These are phyloP conservation scores for Cladosporium cucumerinum DNA, from an alignment of 2,329 filamentous ascomycete species.

Conservation along the genomic window DNA sequence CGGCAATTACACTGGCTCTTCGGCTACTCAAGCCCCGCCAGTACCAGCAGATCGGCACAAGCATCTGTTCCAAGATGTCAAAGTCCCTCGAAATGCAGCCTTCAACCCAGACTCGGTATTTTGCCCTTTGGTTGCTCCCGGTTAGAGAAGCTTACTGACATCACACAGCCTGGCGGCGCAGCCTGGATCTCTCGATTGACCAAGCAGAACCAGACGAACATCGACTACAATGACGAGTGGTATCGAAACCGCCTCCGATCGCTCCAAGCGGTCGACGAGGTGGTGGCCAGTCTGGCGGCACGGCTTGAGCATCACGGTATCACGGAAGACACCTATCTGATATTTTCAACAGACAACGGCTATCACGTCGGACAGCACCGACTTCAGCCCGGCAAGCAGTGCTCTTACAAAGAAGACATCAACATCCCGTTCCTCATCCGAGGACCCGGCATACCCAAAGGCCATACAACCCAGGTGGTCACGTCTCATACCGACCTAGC, in stretches of 20 bases:
- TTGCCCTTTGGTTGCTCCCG: background rate
- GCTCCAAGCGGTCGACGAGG: conserved; percentile 54
- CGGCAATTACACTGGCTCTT: conserved; percentile 9
- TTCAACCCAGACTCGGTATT: conserved; percentile 57
- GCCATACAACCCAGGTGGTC: conserved; percentile 30
- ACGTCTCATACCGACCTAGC: conserved; percentile 39
- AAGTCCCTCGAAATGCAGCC: conserved; percentile 59
- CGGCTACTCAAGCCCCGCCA: conserved; percentile 1
- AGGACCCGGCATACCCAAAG: conserved; percentile 35
- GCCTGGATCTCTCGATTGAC: conserved; percentile 47
- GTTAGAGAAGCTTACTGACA: background rate
- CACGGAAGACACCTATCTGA: conserved; percentile 47
- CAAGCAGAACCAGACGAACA: conserved; percentile 44
- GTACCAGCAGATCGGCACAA: conserved; percentile 42
- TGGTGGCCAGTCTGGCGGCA: conserved; percentile 46
- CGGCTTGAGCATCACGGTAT: conserved; percentile 42
- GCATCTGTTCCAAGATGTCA: conserved; percentile 58
- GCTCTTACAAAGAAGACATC: conserved; percentile 39
- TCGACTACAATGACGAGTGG: conserved; percentile 54
- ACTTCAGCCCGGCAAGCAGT: conserved; percentile 38
- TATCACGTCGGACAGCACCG: conserved; percentile 40
- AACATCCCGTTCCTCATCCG: conserved; percentile 38
- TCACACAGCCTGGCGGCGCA: conserved; percentile 38
- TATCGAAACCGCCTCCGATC: conserved; percentile 50
- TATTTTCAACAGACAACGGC: conserved; percentile 42